Conservation (phyloP, 1,284 basidiomycete species). For the Heterobasidion occidentale region DNA sequence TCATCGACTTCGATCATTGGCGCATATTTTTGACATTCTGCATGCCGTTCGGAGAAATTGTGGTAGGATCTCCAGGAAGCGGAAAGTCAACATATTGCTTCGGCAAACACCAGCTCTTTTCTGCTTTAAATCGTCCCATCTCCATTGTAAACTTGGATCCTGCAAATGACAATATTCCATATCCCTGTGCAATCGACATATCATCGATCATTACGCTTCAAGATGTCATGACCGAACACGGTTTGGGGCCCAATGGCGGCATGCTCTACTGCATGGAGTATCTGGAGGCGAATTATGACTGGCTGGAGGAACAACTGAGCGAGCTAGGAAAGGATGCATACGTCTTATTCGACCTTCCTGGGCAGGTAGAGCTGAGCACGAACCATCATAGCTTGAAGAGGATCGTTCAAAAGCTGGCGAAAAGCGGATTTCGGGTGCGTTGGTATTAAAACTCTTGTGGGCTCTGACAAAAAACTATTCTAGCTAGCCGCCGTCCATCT, state of each 20-base stretch:
- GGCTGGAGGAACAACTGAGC: slow-evolving; percentile 76
- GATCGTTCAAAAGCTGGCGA: slow-evolving; percentile 67
- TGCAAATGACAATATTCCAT: slow-evolving; percentile 85
- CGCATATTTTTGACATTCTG: neutral
- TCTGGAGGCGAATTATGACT: slow-evolving; percentile 91
- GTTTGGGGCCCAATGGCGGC: slow-evolving; percentile 92
- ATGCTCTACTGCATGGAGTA: slow-evolving; percentile 99
- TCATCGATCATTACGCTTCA: slow-evolving; percentile 82
- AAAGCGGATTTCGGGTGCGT: slow-evolving; percentile 81
- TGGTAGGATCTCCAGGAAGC: slow-evolving; percentile 88
- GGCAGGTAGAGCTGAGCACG: slow-evolving; percentile 96
- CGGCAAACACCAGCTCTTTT: slow-evolving; percentile 89
- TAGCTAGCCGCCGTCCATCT: slow-evolving; percentile 93
- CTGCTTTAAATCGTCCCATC: slow-evolving; percentile 80
- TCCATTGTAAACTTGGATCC: slow-evolving; percentile 94
- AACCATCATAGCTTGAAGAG: slow-evolving; percentile 87
- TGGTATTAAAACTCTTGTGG: slow-evolving; percentile 8
- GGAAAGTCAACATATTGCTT: slow-evolving; percentile 95
- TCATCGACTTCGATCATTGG: neutral
- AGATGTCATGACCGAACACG: slow-evolving; percentile 82
- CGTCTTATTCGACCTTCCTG: slow-evolving; percentile 93
- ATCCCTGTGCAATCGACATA: slow-evolving; percentile 87
- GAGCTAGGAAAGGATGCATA: slow-evolving; percentile 70
- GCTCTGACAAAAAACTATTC: slow-evolving; percentile 17
- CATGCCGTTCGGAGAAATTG: slow-evolving; percentile 83